These are phyloP conservation scores for Linderina pennispora DNA, from an alignment of 192 early-diverging fungal genomes.

Conservation along the genomic window DNA sequence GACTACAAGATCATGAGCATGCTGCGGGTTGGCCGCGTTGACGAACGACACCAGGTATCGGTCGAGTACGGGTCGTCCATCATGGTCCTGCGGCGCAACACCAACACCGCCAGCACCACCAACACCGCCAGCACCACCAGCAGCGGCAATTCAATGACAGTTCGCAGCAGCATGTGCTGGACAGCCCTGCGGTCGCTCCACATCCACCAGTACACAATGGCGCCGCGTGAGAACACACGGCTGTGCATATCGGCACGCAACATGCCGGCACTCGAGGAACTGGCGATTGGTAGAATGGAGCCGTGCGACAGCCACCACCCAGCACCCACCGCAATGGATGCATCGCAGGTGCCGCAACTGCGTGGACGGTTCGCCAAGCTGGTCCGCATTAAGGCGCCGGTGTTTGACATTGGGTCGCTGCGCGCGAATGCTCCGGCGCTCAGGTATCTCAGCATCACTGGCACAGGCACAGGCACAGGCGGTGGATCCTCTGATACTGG, in stretches of 20 bases:
- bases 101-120: not conserved
- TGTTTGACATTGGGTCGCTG: constrained; percentile 14
- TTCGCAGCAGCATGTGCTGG: not conserved
- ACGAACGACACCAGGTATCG: constrained; percentile 11
- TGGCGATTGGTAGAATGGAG: constrained; percentile 8
- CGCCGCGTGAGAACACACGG: not conserved
- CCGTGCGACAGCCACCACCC: constrained; percentile 20
- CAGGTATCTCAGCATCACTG: constrained; percentile 7
- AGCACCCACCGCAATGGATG: constrained; percentile 2
- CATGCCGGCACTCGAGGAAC: constrained; percentile 10
- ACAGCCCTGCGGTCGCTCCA: not conserved
- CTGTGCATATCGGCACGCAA: constrained; percentile 8
- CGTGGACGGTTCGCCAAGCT: constrained; percentile 10
- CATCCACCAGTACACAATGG: not conserved
- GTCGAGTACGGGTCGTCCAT: constrained; percentile 8
- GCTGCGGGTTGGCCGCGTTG: constrained; percentile 9
- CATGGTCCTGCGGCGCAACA: constrained; percentile 12
- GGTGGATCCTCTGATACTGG: too few relatives aligned
- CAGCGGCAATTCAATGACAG: not conserved
- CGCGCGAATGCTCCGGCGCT: constrained; percentile 5
- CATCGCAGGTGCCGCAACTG: constrained; percentile 11
- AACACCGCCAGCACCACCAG: not conserved
- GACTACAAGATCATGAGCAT: constrained; percentile 14
- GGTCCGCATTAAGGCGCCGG: constrained; percentile 10
- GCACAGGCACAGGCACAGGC: constrained; percentile 5